Conservation (phyloP, 1,284 basidiomycete genomes). For the Takashimella tepidaria region DNA sequence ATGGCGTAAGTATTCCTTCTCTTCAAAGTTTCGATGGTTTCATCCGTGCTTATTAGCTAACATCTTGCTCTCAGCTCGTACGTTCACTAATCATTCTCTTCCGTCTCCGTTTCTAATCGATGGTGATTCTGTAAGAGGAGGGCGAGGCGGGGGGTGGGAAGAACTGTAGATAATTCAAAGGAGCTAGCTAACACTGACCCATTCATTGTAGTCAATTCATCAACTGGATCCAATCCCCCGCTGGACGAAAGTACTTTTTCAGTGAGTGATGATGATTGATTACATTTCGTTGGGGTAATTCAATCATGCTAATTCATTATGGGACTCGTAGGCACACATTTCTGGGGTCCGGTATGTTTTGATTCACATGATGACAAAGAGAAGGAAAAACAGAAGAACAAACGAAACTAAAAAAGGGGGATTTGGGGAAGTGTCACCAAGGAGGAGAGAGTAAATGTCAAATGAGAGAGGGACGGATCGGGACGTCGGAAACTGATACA, state of each 20-base stretch:
- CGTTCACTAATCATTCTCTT: neutral
- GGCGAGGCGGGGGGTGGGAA: too few species aligned
- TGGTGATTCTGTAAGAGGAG: too few species aligned
- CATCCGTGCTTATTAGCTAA: neutral
- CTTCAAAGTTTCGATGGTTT: too few species aligned
- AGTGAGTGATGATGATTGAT: conserved; percentile 55
- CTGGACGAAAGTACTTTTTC: conserved; percentile 86
- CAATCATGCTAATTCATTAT: neutral
- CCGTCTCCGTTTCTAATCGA: too few species aligned
- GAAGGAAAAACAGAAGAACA: neutral
- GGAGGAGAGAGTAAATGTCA: neutral
- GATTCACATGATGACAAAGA: neutral
- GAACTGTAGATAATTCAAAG: too few species aligned
- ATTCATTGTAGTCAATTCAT: conserved; percentile 61
- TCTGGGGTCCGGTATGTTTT: conserved; percentile 80
- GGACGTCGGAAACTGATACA: neutral
- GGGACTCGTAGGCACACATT: conserved; percentile 69
- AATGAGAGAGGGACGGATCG: neutral
- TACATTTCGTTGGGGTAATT: neutral
- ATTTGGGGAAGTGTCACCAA: neutral
- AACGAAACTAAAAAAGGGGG: neutral
- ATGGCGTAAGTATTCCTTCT: neutral
- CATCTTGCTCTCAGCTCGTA: neutral
- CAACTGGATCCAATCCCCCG: conserved; percentile 80
- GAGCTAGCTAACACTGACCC: too few species aligned